Percentiles rank a stretch among this genome's conserved stretches.
Conservation (phyloP, 192 early-diverging fungal species). For the Gigaspora rosea region DNA sequence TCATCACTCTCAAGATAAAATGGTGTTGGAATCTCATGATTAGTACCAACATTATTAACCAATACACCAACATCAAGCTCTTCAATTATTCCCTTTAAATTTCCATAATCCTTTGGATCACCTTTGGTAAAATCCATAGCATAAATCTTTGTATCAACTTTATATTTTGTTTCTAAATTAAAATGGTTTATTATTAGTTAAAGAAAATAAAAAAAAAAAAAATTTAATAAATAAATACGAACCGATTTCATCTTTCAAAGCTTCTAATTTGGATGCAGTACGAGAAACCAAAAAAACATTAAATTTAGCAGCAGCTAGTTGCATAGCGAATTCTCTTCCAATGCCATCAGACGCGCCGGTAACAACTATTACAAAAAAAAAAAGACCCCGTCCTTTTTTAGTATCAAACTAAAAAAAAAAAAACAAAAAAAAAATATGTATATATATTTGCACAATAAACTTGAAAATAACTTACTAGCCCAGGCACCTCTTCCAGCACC, state of each 20-base stretch:
- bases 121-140: constrained; percentile 83
- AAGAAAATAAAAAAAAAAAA: not conserved
- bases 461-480: constrained; percentile 49
- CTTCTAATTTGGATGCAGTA: constrained; percentile 77
- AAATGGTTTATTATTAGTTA: not conserved
- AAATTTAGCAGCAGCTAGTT: constrained; percentile 82
- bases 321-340: constrained; percentile 91
- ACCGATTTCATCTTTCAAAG: constrained; percentile 67
- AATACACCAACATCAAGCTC: constrained; percentile 63
- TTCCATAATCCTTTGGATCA: constrained; percentile 63
- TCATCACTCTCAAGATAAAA: constrained; percentile 75
- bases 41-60: constrained; percentile 94
- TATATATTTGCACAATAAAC: not conserved
- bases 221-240: not conserved
- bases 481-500: constrained; percentile 62
- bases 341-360: constrained; percentile 98
- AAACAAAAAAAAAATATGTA: no score
- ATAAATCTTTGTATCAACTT: constrained; percentile 63
- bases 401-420: constrained; percentile 1
- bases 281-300: constrained; percentile 86
- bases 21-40: constrained; percentile 87
- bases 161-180: constrained; percentile 49
- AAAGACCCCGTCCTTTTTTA: not conserved
- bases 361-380: constrained; percentile 57
- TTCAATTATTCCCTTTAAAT: constrained; percentile 59